phyloP scores from a whole-genome alignment of 768 basidiomycete genomes.

The Ramaria sp. region DNA sequence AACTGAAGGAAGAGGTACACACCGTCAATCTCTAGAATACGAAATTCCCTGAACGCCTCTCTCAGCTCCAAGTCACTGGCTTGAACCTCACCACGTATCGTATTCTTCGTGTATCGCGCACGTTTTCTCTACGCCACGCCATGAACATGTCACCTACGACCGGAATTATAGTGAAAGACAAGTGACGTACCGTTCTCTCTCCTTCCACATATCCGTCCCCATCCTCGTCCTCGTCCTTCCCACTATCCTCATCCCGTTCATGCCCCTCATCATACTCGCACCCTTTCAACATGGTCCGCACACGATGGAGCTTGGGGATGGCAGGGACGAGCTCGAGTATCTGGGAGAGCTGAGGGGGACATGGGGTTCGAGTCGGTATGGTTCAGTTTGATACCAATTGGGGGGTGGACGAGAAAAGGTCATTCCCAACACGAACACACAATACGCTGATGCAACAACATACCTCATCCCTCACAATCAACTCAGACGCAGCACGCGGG shows the following conservation, averaged over 20 bases:
- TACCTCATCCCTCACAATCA: constrained; percentile 6
- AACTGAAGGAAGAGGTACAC: constrained; percentile 8
- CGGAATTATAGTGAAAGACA: neutral
- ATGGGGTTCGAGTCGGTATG: no score
- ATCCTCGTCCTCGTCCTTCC: constrained; percentile 14
- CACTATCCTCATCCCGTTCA: constrained; percentile 24
- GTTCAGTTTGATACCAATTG: neutral
- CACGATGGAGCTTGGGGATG: constrained; percentile 67
- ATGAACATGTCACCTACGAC: neutral
- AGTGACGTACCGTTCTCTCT: constrained; percentile 7
- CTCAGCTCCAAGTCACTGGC: constrained; percentile 73
- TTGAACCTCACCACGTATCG: constrained; percentile 58
- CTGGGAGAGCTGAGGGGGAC: constrained; percentile 33
- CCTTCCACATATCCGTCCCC: constrained; percentile 19
- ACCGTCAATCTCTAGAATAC: constrained; percentile 69
- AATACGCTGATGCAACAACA: neutral
- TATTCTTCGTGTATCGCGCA: constrained; percentile 41
- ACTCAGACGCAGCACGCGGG: neutral
- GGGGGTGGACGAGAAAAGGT: no score
- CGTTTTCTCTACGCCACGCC: constrained; percentile 21
- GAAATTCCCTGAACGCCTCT: constrained; percentile 50
- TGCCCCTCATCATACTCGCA: constrained; percentile 59
- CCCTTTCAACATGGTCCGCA: constrained; percentile 50
- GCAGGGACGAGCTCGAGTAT: constrained; percentile 71
- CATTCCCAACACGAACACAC: neutral